phyloP scores from a whole-genome alignment of 2,329 filamentous ascomycete species.

The Arthrinium phaeospermum region DNA sequence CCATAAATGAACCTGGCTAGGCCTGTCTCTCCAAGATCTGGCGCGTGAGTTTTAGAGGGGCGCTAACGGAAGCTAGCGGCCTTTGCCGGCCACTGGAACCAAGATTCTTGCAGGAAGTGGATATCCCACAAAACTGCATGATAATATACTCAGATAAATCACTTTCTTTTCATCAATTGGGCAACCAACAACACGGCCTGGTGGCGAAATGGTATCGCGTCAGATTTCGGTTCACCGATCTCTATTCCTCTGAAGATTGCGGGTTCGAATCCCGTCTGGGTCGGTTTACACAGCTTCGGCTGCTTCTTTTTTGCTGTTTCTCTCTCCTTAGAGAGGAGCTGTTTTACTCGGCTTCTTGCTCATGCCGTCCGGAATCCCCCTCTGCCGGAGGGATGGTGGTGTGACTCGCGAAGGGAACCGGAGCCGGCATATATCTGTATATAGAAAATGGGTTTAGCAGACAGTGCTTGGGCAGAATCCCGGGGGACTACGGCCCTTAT shows the following conservation, averaged over 20 bases:
- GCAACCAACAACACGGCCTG: not conserved
- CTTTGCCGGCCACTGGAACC: not conserved
- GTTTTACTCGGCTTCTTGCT: not conserved
- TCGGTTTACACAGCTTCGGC: not conserved
- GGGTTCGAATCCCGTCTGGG: constrained; percentile 23
- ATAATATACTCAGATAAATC: not conserved
- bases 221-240: constrained; percentile 18
- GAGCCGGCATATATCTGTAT: not conserved
- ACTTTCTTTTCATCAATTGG: not conserved
- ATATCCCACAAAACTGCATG: not conserved
- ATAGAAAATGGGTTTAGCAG: too few relatives aligned
- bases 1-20: too few relatives aligned
- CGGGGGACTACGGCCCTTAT: too few relatives aligned
- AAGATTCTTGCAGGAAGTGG: not conserved
- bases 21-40: not conserved
- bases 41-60: not conserved
- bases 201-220: constrained; percentile 22
- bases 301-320: not conserved
- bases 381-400: not conserved
- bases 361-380: too few relatives aligned
- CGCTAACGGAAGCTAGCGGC: not conserved
- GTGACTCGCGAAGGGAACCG: not conserved
- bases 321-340: not conserved
- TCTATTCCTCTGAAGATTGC: constrained; percentile 15
- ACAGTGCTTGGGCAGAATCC: too few relatives aligned